These are phyloP conservation scores for Zymoseptoria brevis DNA, from an alignment of 2,329 filamentous ascomycete species.

Conservation along the genomic window DNA sequence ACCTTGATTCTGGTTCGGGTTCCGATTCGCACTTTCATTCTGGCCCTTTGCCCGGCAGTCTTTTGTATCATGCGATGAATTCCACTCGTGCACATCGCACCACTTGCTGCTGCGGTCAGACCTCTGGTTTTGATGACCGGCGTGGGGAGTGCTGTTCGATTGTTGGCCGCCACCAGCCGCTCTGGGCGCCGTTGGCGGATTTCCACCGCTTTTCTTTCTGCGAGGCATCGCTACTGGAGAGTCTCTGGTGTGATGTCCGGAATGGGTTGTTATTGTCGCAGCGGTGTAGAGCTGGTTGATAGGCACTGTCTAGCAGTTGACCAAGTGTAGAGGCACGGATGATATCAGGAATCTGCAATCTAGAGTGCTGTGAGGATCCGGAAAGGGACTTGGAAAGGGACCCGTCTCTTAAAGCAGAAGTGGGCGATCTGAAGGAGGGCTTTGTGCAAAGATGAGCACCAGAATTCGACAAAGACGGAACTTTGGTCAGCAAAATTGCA, in stretches of 20 bases:
- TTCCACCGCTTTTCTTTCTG: not conserved
- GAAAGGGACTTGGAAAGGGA: not conserved
- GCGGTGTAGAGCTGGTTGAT: not conserved
- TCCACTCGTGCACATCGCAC: not conserved
- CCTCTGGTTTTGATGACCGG: not conserved
- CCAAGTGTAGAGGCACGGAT: constrained; percentile 4
- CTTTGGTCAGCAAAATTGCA: not conserved
- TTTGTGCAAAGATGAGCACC: not conserved
- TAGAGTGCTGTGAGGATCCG: not conserved
- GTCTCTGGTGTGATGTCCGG: not conserved
- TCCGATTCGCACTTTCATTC: not conserved
- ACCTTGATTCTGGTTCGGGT: not conserved
- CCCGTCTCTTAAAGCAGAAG: not conserved
- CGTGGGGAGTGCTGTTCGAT: not conserved
- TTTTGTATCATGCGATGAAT: not conserved
- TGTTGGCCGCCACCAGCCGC: too few relatives aligned
- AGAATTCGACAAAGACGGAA: not conserved
- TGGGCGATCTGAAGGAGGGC: not conserved
- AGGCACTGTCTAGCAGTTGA: constrained; percentile 9
- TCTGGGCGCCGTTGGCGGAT: too few relatives aligned
- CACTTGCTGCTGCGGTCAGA: not conserved
- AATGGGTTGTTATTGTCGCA: not conserved
- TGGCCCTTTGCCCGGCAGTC: not conserved
- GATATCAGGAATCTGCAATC: constrained; percentile 4
- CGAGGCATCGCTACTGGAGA: not conserved